Evolutionary conservation across 75 land plant genomes (phyloP), one percentile per base, ranked within the genome.

Genomic region (Cupressus sempervirens): DNA sequence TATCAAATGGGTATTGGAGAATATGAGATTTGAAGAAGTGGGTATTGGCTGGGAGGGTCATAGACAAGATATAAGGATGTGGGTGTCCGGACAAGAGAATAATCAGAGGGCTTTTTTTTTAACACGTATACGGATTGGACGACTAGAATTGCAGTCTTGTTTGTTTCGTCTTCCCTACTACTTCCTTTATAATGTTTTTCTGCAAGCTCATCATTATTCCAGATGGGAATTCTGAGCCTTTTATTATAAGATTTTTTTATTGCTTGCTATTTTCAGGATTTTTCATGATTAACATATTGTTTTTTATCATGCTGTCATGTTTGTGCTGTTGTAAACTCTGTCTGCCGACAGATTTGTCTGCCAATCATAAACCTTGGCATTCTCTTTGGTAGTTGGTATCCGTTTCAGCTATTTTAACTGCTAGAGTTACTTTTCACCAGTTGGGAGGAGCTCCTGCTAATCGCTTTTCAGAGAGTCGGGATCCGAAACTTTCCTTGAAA

Each of bases 11-110:
- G 35, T 70, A 32, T 70, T 29, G 74, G 32, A 32, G 74, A 11
- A 29, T 0, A 41, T 46, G 43, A 43, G 46, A 77, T 43, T 77
- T 43, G 50, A 29, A 43, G 46, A 77, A 77, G 29, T 23, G 40
- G 81, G 81, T 41, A 23, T 43, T 77, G 45, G 81, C 3, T 26
- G 10, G 35, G 74, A 29, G 74, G 50, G 81, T 23, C 38, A 40
- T 40, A 20, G 26, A 26, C 18, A 77, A 77, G 46, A 20, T 77
- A 15, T 43, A 77, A 26, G 23, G 81, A 43, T 23, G 81, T 77
- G 48, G 81, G 81, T 77, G 40, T 77, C n/a, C 74, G 74, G 81
- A 41, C 46, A 23, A 58, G 81, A 26, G 81, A 77, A 77, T 77
- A 43, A 77, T 35, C 74, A 70, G 46, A 77, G 43, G 20, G 81